phyloP scores from a whole-genome alignment of 2,329 filamentous ascomycete species.

The Aureobasidium leucospermi region DNA sequence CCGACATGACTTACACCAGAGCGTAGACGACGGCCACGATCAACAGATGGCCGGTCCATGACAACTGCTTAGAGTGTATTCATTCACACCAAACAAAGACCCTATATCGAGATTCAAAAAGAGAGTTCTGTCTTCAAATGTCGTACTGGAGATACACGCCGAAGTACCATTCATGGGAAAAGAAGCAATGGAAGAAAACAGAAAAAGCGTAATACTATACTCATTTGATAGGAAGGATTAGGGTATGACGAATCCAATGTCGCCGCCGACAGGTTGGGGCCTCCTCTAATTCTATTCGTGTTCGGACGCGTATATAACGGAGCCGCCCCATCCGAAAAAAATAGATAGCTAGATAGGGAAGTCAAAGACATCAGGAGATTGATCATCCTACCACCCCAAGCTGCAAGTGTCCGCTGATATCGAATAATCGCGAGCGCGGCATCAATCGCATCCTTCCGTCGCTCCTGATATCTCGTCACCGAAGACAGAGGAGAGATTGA shows the following conservation, averaged over 20 bases:
- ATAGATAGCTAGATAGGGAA: not conserved
- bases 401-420: not conserved
- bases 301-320: conserved; percentile 3
- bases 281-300: not conserved
- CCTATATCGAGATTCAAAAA: not conserved
- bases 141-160: too few species aligned
- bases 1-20: not conserved
- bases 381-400: not conserved
- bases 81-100: not conserved
- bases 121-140: too few species aligned
- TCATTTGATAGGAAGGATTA: not conserved
- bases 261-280: not conserved
- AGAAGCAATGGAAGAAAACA: not conserved
- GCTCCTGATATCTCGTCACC: too few species aligned
- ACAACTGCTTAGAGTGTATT: not conserved
- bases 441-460: too few species aligned
- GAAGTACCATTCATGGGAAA: not conserved
- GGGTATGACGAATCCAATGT: not conserved
- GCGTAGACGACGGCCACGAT: not conserved
- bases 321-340: conserved; percentile 2
- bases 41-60: conserved; percentile 3
- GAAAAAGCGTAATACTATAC: not conserved
- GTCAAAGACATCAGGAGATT: not conserved
- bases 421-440: too few species aligned
- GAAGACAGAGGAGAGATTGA: not conserved